A percentile compares a stretch with the other conserved stretches of the same genome.
Conservation (phyloP, 331 rosid genomes). For the Malus hybrid region DNA sequence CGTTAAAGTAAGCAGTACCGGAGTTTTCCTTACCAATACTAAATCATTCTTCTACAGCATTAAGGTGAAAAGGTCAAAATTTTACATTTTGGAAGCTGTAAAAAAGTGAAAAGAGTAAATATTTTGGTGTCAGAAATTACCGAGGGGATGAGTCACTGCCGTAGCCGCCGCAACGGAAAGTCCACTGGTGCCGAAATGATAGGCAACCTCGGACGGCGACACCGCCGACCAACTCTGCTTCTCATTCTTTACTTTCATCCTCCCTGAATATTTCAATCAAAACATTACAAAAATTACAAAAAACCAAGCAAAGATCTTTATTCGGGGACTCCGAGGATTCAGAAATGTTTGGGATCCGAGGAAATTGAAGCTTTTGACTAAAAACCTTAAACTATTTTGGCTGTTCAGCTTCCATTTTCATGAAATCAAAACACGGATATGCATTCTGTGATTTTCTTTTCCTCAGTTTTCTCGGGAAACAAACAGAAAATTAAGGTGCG, state of each 20-base stretch:
- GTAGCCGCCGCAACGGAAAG: conserved; percentile 79
- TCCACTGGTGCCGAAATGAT: conserved; percentile 81
- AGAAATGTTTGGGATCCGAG: not conserved
- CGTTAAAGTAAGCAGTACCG: too few relatives aligned
- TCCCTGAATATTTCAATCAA: conserved; percentile 21
- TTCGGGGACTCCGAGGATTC: conserved; percentile 1
- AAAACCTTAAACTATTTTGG: not conserved
- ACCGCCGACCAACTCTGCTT: conserved; percentile 48
- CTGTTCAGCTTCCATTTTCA: not conserved
- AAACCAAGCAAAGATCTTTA: not conserved
- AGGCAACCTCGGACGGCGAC: conserved; percentile 50
- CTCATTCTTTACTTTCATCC: conserved; percentile 24
- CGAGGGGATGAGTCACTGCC: conserved; percentile 77
- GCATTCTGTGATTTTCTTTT: not conserved
- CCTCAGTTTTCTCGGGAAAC: not conserved
- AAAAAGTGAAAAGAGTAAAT: not conserved
- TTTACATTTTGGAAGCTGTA: not conserved
- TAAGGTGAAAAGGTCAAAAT: not conserved
- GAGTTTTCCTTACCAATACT: too few relatives aligned
- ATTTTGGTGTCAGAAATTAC: conserved; percentile 16
- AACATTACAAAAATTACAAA: not conserved
- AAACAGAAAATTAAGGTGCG: not conserved
- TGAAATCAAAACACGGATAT: not conserved
- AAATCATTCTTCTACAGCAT: not conserved
- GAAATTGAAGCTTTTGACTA: not conserved